phyloP scores from a whole-genome alignment of 306 rosid species.

The Quercus agrifolia region DNA sequence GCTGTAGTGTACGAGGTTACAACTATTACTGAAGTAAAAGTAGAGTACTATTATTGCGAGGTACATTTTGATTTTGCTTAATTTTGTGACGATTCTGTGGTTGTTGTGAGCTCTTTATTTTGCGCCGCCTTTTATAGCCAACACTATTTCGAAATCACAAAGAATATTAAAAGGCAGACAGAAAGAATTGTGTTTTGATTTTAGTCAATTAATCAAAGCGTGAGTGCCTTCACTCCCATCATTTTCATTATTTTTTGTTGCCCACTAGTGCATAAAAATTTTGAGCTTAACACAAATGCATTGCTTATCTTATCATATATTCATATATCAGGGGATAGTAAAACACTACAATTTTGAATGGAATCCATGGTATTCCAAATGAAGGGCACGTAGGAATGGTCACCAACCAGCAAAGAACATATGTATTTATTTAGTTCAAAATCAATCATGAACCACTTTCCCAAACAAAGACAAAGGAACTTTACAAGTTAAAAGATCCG shows the following conservation, averaged over 20 bases:
- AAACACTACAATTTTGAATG: neutral
- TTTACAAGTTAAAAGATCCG: slow-evolving; percentile 26
- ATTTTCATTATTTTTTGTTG: slow-evolving; percentile 25
- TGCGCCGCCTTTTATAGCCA: neutral
- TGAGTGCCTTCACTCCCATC: slow-evolving; percentile 20
- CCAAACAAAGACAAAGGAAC: neutral
- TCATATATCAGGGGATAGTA: neutral
- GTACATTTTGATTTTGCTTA: slow-evolving; percentile 28
- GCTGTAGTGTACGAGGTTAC: slow-evolving; percentile 2
- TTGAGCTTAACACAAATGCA: neutral
- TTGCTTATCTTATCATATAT: slow-evolving; percentile 2
- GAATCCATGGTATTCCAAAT: slow-evolving; percentile 23
- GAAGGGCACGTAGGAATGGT: neutral
- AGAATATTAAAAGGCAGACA: neutral
- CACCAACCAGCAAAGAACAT: neutral
- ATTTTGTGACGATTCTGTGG: neutral
- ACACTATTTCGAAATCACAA: neutral
- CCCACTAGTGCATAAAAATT: neutral
- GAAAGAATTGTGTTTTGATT: neutral
- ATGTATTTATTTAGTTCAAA: neutral
- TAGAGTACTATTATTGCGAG: slow-evolving; percentile 18
- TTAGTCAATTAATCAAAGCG: neutral
- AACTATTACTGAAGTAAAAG: neutral
- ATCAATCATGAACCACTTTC: slow-evolving; percentile 12
- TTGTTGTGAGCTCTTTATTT: neutral